These are phyloP conservation scores for Penicillium sp. DNA, from an alignment of 2,329 filamentous ascomycete genomes.

Conservation along the genomic window DNA sequence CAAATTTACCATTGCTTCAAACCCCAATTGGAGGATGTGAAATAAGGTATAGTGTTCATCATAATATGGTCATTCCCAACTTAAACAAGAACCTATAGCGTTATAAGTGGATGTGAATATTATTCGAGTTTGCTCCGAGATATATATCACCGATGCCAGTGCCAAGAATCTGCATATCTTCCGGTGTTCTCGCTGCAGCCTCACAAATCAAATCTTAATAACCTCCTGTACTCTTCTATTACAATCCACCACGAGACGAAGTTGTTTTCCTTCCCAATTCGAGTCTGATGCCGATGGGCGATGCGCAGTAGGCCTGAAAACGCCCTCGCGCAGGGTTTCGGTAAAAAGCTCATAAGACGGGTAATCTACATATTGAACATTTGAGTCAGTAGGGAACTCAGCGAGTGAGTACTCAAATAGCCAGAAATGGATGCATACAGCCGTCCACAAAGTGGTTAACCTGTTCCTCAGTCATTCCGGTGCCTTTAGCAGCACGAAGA, in stretches of 20 bases:
- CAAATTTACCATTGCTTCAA: too few relatives aligned
- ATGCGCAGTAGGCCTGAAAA: constrained; percentile 47
- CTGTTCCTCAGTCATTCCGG: constrained; percentile 79
- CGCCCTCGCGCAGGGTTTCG: constrained; percentile 57
- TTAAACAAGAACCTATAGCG: too few relatives aligned
- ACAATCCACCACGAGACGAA: constrained; percentile 61
- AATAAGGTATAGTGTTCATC: too few relatives aligned
- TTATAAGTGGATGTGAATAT: too few relatives aligned
- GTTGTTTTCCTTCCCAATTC: constrained; percentile 53
- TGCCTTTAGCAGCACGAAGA: constrained; percentile 64
- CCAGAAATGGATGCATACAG: constrained; percentile 43
- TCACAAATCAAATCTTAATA: constrained; percentile 46
- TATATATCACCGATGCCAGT: too few relatives aligned
- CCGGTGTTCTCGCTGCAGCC: too few relatives aligned
- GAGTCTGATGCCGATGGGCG: constrained; percentile 18
- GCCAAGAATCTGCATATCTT: too few relatives aligned
- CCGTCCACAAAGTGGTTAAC: constrained; percentile 73
- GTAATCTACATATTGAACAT: constrained; percentile 51
- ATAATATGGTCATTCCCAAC: too few relatives aligned
- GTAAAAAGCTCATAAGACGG: constrained; percentile 71
- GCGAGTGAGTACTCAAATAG: neutral
- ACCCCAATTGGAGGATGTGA: too few relatives aligned
- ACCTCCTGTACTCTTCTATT: constrained; percentile 61
- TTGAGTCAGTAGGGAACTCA: neutral
- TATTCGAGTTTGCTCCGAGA: too few relatives aligned